These are phyloP conservation scores for Nicotiana tabacum DNA, from an alignment of 257 asterid species.

Conservation along the genomic window DNA sequence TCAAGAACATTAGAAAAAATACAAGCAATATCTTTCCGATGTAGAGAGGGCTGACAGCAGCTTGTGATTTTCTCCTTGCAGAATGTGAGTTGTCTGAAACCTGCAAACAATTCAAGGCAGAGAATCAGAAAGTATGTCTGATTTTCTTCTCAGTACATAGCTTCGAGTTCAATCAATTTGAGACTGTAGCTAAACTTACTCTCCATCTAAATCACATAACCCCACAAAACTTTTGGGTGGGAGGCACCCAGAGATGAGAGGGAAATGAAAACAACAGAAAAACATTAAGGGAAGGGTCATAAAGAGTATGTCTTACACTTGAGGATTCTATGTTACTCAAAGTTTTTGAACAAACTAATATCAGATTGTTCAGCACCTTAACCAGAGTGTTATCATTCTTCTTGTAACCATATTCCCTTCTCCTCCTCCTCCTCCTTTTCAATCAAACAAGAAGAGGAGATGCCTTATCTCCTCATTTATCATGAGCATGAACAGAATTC, in stretches of 20 bases:
- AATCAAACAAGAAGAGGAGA: not conserved
- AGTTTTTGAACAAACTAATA: not conserved
- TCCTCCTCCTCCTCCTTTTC: not conserved
- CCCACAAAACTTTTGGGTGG: not conserved
- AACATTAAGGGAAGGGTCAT: not conserved
- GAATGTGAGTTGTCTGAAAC: slow-evolving; percentile 24
- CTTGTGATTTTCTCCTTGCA: not conserved
- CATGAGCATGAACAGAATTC: not conserved
- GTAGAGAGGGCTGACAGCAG: slow-evolving; percentile 36
- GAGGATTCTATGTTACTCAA: not conserved
- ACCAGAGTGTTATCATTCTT: not conserved
- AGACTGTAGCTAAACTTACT: not conserved
- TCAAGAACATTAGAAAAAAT: slow-evolving; percentile 50
- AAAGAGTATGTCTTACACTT: not conserved
- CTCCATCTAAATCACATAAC: not conserved
- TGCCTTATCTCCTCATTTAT: not conserved
- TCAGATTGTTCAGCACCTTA: not conserved
- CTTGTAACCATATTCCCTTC: not conserved
- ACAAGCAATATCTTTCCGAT: slow-evolving; percentile 63
- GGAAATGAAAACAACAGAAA: not conserved
- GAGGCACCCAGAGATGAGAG: not conserved
- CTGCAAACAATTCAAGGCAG: slow-evolving; percentile 27
- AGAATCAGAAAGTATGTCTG: not conserved
- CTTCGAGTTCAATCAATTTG: not conserved
- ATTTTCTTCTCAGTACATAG: not conserved